Conservation (phyloP, 441 rosid genomes). For the Isatis lusitanica region DNA sequence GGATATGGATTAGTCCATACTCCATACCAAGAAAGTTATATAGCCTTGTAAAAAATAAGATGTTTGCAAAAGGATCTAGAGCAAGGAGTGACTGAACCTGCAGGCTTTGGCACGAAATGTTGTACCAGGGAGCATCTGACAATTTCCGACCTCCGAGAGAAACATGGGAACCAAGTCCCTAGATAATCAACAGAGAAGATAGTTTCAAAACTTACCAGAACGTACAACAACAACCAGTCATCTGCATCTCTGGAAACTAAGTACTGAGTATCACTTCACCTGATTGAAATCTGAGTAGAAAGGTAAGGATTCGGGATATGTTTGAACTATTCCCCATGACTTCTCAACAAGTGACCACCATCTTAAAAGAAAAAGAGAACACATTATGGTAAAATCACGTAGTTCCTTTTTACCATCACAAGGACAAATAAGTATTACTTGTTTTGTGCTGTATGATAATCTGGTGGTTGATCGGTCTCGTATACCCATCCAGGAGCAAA, state of each 20-base stretch:
- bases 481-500: slow-evolving; percentile 91
- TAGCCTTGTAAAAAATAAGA: background rate
- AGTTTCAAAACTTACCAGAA: slow-evolving; percentile 6
- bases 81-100: slow-evolving; percentile 46
- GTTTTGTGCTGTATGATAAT: slow-evolving; percentile 76
- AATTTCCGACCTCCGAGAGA: slow-evolving; percentile 50
- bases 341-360: slow-evolving; percentile 85
- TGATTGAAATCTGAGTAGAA: slow-evolving; percentile 76
- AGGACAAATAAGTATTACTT: slow-evolving; percentile 38
- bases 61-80: background rate
- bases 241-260: background rate
- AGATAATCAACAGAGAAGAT: slow-evolving; percentile 25
- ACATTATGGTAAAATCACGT: background rate
- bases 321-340: slow-evolving; percentile 66
- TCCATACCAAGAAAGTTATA: background rate
- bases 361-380: slow-evolving; percentile 42
- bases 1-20: background rate
- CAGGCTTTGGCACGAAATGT: slow-evolving; percentile 65
- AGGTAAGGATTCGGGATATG: slow-evolving; percentile 59
- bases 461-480: slow-evolving; percentile 65
- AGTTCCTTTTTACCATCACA: background rate
- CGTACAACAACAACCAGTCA: slow-evolving; percentile 1
- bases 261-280: slow-evolving; percentile 34
- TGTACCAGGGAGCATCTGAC: slow-evolving; percentile 55
- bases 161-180: slow-evolving; percentile 73